Evolutionary conservation across 176 grass and related monocot genomes (phyloP).

Genomic region (bread wheat (Triticum aestivum)): IWGSC_CS_RefSeq_v2.1 NC_057807.1:553860648-553861147

Average conservation of each 20-base stretch:
- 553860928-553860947: neutral
- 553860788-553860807: neutral
- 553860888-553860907: neutral
- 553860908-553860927: neutral
- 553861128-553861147: too few species aligned
- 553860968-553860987: neutral
- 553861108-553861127: too few species aligned
- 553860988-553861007: constrained; percentile 9
- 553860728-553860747: neutral
- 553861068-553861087: too few species aligned
- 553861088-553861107: too few species aligned
- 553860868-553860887: neutral
- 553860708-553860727: neutral
- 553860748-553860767: neutral
- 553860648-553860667: neutral
- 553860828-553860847: neutral
- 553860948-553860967: neutral
- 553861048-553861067: neutral
- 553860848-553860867: neutral
- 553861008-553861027: neutral
- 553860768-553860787: neutral
- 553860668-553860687: neutral
- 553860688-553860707: neutral
- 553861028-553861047: constrained; percentile 29
- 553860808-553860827: neutral